Percentiles rank a stretch among this genome's conserved stretches.
Evolutionary conservation across 352 stramenopile genomes (phyloP).

Genomic region (Globisporangium uncinulatum): DNA sequence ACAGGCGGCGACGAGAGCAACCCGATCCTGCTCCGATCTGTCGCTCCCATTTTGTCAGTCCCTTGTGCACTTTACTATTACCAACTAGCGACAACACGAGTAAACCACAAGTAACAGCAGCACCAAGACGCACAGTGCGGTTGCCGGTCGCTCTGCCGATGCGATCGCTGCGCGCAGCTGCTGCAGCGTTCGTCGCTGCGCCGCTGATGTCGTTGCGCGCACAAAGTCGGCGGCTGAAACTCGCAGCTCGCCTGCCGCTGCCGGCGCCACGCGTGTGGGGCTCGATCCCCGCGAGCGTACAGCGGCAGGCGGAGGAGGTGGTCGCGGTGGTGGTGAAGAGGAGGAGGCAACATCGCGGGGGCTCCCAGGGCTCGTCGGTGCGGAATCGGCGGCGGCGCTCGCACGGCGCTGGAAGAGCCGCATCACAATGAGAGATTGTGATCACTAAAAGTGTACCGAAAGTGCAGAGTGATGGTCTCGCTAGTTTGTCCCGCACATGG

Average conservation of each 20-base stretch:
- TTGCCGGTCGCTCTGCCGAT: neutral
- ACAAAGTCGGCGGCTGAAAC: neutral
- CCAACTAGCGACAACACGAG: too few relatives aligned
- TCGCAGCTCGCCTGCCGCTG: neutral
- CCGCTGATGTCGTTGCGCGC: neutral
- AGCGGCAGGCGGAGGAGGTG: neutral
- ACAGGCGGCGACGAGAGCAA: slow-evolving; percentile 17
- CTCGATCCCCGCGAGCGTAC: neutral
- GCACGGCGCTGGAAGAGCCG: slow-evolving; percentile 41
- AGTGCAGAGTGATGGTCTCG: too few relatives aligned
- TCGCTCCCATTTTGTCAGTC: too few relatives aligned
- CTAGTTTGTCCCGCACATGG: neutral
- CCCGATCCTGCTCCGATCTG: slow-evolving; percentile 17
- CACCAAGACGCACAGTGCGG: neutral
- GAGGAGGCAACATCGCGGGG: neutral
- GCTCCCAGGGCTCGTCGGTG: neutral
- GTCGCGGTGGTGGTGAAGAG: neutral
- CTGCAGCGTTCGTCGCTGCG: neutral
- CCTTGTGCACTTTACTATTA: too few relatives aligned
- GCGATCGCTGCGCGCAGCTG: slow-evolving; percentile 10
- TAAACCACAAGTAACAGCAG: neutral
- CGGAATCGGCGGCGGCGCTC: slow-evolving; percentile 16
- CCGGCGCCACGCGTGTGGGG: neutral
- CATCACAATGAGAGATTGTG: slow-evolving; percentile 27
- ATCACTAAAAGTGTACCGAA: too few relatives aligned